Evolutionary conservation across 768 basidiomycete genomes (phyloP).

Genomic region (Boletus sp.): DNA sequence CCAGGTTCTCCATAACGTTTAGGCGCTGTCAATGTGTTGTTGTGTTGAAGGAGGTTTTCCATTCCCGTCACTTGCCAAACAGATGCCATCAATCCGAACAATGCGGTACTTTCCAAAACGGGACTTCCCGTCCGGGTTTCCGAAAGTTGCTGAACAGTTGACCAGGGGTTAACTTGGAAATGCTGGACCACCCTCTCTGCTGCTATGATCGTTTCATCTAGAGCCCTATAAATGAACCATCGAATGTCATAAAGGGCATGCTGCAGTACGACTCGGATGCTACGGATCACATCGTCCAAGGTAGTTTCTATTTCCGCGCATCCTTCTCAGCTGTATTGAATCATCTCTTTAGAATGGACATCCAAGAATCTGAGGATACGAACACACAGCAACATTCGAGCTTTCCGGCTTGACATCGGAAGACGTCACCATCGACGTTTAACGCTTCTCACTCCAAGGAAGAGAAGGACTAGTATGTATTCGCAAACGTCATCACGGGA

Average conservation of each 20-base stretch:
- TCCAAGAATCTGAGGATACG: conserved; percentile 42
- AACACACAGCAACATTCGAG: conserved; percentile 52
- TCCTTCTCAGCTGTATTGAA: not conserved
- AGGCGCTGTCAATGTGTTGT: not conserved
- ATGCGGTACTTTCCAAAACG: not conserved
- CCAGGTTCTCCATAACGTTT: conserved; percentile 2
- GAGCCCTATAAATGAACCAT: too few species aligned
- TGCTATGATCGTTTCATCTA: too few species aligned
- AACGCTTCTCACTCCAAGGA: conserved; percentile 34
- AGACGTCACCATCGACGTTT: conserved; percentile 46
- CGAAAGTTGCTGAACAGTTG: not conserved
- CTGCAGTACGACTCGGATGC: too few species aligned
- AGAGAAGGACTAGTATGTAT: conserved; percentile 41
- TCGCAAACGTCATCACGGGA: conserved; percentile 44
- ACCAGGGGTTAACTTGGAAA: not conserved
- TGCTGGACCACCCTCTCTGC: too few species aligned
- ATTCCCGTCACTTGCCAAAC: conserved; percentile 1
- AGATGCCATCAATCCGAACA: not conserved
- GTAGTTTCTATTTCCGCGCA: too few species aligned
- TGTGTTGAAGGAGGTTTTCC: not conserved
- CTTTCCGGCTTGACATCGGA: conserved; percentile 53
- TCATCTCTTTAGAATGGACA: conserved; percentile 37
- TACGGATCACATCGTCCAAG: too few species aligned
- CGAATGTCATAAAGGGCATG: too few species aligned
- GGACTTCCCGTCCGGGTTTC: not conserved